These are phyloP conservation scores for Phlegmacium glaucopus DNA, from an alignment of 768 basidiomycete species.

Conservation along the genomic window DNA sequence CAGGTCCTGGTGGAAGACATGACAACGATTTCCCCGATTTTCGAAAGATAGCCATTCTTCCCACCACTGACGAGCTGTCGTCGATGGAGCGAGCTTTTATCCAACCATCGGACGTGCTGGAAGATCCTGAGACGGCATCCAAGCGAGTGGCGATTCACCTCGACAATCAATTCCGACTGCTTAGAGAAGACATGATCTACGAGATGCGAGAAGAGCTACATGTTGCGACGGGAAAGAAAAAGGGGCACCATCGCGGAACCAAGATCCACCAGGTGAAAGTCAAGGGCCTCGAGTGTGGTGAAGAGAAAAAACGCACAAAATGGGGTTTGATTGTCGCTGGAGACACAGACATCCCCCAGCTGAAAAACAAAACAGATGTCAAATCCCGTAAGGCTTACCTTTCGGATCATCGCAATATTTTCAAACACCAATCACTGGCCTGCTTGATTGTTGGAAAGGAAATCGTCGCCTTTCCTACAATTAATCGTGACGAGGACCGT, in stretches of 20 bases:
- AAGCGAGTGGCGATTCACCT: constrained; percentile 45
- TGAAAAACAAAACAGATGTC: constrained; percentile 24
- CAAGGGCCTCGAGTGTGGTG: constrained; percentile 31
- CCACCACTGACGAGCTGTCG: constrained; percentile 55
- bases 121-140: constrained; percentile 36
- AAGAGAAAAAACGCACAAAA: constrained; percentile 21
- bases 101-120: constrained; percentile 39
- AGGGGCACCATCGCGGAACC: constrained; percentile 35
- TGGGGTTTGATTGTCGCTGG: constrained; percentile 42
- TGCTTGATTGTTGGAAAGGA: constrained; percentile 48
- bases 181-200: constrained; percentile 46
- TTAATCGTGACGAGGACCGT: constrained; percentile 52
- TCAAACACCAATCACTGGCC: constrained; percentile 52
- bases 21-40: constrained; percentile 68
- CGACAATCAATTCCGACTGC: constrained; percentile 64
- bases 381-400: constrained; percentile 36
- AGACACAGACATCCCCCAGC: constrained; percentile 31
- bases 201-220: constrained; percentile 37
- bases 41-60: constrained; percentile 57
- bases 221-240: constrained; percentile 44
- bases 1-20: constrained; percentile 60
- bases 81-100: constrained; percentile 46
- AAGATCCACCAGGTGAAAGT: constrained; percentile 35
- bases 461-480: constrained; percentile 48
- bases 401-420: constrained; percentile 36